These are phyloP conservation scores for Coffea humblotiana DNA, from an alignment of 305 asterid genomes.

Conservation along the genomic window DNA sequence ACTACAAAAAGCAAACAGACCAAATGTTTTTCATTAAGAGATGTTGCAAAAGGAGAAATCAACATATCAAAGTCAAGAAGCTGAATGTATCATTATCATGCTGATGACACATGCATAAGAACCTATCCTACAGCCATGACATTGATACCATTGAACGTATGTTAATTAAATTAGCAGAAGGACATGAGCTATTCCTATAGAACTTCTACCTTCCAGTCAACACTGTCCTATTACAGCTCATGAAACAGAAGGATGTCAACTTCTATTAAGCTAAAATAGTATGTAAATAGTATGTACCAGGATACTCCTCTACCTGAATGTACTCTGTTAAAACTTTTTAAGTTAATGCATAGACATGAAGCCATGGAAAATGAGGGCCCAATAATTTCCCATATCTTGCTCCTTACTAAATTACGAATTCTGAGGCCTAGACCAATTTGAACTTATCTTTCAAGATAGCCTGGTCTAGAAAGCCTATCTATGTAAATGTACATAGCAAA, in stretches of 20 bases:
- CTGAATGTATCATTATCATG: background rate
- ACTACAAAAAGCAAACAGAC: slow-evolving; percentile 51
- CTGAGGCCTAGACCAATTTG: background rate
- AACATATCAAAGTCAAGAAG: slow-evolving; percentile 2
- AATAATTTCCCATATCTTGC: background rate
- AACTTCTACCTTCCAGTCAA: background rate
- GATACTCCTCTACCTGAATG: background rate
- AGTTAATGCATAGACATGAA: background rate
- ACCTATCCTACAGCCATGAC: background rate
- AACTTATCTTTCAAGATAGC: too few species aligned
- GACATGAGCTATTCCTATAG: background rate
- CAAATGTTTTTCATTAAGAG: background rate
- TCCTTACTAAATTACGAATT: background rate
- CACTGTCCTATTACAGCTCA: background rate
- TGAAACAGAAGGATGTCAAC: background rate
- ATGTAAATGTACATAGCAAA: background rate
- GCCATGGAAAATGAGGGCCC: background rate
- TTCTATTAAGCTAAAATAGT: background rate
- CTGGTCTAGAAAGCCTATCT: background rate
- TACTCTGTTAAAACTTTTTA: background rate
- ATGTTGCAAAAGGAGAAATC: background rate
- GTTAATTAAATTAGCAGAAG: background rate
- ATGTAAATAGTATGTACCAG: too few species aligned
- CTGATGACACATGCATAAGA: background rate
- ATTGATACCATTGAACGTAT: background rate